Conservation (phyloP, 257 asterid genomes). For the Nicotiana attenuata region DNA sequence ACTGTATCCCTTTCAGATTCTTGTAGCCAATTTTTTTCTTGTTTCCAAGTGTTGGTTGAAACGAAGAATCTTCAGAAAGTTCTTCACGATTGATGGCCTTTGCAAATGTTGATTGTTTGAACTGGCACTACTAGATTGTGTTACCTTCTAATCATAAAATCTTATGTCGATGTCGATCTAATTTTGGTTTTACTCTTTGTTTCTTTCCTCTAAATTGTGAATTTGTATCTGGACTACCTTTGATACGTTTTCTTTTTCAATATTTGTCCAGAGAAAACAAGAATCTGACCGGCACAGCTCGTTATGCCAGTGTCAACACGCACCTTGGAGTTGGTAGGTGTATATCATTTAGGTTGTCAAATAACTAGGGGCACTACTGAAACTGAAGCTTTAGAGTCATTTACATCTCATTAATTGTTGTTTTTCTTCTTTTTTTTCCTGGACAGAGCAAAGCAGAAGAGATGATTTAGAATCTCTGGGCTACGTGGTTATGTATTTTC, state of each 20-base stretch:
- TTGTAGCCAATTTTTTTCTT: neutral
- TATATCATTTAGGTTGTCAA: neutral
- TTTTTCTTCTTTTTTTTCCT: constrained; percentile 12
- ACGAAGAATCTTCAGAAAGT: neutral
- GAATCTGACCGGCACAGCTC: constrained; percentile 94
- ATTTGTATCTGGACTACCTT: neutral
- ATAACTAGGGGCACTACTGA: neutral
- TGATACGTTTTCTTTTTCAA: neutral
- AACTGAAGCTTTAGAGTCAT: neutral
- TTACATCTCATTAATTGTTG: neutral
- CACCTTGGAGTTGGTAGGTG: constrained; percentile 89
- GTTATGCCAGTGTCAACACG: constrained; percentile 93
- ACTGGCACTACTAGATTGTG: neutral
- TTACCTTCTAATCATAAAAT: neutral
- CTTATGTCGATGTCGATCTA: neutral
- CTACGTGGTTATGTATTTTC: constrained; percentile 91
- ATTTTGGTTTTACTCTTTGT: neutral
- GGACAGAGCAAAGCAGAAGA: constrained; percentile 93
- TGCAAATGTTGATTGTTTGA: neutral
- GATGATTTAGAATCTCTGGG: constrained; percentile 98
- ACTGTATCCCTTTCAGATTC: neutral
- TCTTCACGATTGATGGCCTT: constrained; percentile 1
- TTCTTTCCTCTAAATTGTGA: neutral
- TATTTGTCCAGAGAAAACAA: constrained; percentile 72
- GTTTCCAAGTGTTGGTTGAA: neutral